phyloP scores from a whole-genome alignment of 306 rosid genomes.

The Sesbania bispinosa region DNA sequence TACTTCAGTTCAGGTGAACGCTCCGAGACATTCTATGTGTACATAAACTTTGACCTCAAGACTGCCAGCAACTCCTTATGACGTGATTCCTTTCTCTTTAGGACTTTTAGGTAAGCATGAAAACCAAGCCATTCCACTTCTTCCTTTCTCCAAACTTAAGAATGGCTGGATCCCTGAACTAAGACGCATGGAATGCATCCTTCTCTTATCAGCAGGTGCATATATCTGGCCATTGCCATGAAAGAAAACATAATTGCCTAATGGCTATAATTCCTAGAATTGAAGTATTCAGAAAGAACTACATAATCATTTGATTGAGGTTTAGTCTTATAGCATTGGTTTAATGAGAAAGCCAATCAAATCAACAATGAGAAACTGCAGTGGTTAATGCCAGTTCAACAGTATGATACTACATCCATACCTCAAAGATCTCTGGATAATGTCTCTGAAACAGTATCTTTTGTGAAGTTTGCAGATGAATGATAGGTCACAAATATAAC shows the following conservation, averaged over 20 bases:
- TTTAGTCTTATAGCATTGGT: neutral
- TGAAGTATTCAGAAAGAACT: neutral
- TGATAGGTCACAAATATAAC: constrained; percentile 59
- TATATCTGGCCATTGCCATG: constrained; percentile 47
- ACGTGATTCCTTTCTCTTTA: constrained; percentile 66
- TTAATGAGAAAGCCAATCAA: constrained; percentile 6
- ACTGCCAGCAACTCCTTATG: constrained; percentile 51
- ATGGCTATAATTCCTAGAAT: neutral
- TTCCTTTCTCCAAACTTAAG: constrained; percentile 44
- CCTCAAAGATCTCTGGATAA: constrained; percentile 64
- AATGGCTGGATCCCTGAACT: constrained; percentile 45
- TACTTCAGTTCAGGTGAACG: constrained; percentile 47
- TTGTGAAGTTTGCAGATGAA: constrained; percentile 52
- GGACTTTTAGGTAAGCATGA: constrained; percentile 65
- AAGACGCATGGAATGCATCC: constrained; percentile 41
- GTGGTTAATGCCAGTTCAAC: neutral
- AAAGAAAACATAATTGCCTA: constrained; percentile 13
- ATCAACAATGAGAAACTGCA: constrained; percentile 10
- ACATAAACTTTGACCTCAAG: constrained; percentile 44
- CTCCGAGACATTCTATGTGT: constrained; percentile 34
- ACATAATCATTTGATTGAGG: neutral
- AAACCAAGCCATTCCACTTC: constrained; percentile 91
- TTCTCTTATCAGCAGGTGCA: constrained; percentile 58
- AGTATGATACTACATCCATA: constrained; percentile 25
- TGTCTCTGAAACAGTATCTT: constrained; percentile 26